Evolutionary conservation across 2,329 filamentous ascomycete genomes (phyloP), one percentile per base, ranked within the genome.

Genomic region (Amauroascus niger): DNA sequence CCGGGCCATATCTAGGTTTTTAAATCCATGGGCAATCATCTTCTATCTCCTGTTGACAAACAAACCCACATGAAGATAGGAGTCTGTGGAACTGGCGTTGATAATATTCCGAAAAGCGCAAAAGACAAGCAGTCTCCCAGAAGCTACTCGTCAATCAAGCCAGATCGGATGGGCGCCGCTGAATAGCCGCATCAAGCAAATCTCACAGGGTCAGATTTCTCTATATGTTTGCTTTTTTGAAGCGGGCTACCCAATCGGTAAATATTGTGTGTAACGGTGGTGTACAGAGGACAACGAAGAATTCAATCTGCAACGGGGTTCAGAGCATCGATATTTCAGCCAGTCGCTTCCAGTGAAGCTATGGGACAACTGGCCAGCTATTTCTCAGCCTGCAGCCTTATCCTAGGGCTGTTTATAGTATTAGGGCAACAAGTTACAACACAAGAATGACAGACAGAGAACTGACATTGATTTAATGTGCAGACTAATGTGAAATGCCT

Each of bases 201-300:
- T 33, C 33, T 40, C 26, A 6, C 24, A 41, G 26, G 33, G 6
- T 11, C 13, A 7, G 11, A 24, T 26, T 26, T 30, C 13, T 22
- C n/a, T 26, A 18, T 26, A 26, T 48, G 32, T 49, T 49, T 49
- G 46, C 46, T n/a, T 37, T 49, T 39, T 37, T 37, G 44, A 4
- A 11, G 16, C 6, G n/a, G 32, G 2, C 20, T 7, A 6, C 30
- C 44, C 45, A 48, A 20, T 48, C 28, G 32, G 16, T 8, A 30
- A 13, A 45, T 45, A 24, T 14, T 45, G 41, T 14, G 41, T 45
- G 41, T 28, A 45, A 14, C 41, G 2, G 14, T 45, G 41, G 41
- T 13, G 41, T 30, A 30, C 20, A n/a, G 22, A 43, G 39, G 11
- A 26, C 40, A 2, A 22, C 6, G 20, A n/a, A 39, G 35, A 18